Conservation (phyloP, 129 eudicot species). For the Flaveria sonorensis region DNA sequence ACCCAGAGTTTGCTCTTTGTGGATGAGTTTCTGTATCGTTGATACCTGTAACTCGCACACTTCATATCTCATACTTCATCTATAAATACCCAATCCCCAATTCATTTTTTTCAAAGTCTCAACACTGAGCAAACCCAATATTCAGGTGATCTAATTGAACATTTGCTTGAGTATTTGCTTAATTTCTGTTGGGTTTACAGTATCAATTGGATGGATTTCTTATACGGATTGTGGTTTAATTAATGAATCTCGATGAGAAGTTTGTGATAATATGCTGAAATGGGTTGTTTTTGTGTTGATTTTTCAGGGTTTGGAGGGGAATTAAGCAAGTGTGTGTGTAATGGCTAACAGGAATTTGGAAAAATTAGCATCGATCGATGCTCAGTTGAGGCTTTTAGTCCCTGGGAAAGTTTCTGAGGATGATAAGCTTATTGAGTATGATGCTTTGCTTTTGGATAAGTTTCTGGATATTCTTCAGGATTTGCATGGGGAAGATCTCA, state of each 20-base stretch:
- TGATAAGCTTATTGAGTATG: slow-evolving; percentile 92
- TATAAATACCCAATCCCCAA: slow-evolving; percentile 36
- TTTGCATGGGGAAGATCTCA: slow-evolving; percentile 90
- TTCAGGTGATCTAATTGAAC: neutral
- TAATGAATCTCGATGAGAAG: too few species aligned
- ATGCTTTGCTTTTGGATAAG: slow-evolving; percentile 86
- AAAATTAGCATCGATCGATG: slow-evolving; percentile 90
- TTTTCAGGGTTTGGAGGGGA: too few species aligned
- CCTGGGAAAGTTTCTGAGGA: slow-evolving; percentile 92
- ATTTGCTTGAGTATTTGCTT: too few species aligned
- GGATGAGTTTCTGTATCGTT: neutral
- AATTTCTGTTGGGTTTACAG: too few species aligned
- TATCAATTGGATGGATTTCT: too few species aligned
- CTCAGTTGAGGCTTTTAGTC: slow-evolving; percentile 86
- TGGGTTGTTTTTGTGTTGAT: too few species aligned
- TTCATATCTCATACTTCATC: neutral
- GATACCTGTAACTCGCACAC: neutral
- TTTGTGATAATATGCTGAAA: too few species aligned
- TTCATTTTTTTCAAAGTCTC: neutral
- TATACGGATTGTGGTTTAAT: too few species aligned
- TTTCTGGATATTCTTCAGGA: slow-evolving; percentile 95
- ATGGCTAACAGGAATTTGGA: slow-evolving; percentile 82
- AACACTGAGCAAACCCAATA: slow-evolving; percentile 12
- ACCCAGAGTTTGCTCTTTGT: slow-evolving; percentile 7
- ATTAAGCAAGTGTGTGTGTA: neutral